These are phyloP conservation scores for Bimuria novae-zelandiae DNA, from an alignment of 2,329 filamentous ascomycete genomes.

Conservation along the genomic window DNA sequence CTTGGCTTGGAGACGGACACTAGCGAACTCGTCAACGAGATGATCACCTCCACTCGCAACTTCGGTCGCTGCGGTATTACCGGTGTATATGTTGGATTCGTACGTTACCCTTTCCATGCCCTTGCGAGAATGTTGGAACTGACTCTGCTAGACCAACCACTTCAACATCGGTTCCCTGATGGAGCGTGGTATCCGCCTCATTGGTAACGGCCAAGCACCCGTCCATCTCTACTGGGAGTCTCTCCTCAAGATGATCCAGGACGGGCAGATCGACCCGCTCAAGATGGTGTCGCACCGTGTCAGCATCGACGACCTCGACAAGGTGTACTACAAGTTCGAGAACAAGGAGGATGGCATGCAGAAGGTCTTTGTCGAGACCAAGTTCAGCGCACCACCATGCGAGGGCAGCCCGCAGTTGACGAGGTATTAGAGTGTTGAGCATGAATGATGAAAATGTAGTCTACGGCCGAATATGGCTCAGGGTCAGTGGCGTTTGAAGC, in stretches of 20 bases:
- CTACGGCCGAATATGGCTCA: background rate
- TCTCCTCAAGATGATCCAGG: slow-evolving; percentile 70
- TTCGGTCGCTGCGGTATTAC: slow-evolving; percentile 78
- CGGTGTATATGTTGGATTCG: slow-evolving; percentile 67
- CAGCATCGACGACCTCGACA: slow-evolving; percentile 53
- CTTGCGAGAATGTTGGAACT: no score
- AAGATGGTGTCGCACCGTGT: slow-evolving; percentile 84
- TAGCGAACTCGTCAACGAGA: slow-evolving; percentile 78
- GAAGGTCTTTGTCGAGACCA: slow-evolving; percentile 74
- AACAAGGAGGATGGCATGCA: slow-evolving; percentile 76
- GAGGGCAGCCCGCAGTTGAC: slow-evolving; percentile 58
- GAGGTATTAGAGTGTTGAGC: slow-evolving; percentile 38
- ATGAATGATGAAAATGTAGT: background rate
- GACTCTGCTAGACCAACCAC: slow-evolving; percentile 66
- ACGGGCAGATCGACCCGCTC: slow-evolving; percentile 71
- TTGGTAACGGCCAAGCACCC: slow-evolving; percentile 70
- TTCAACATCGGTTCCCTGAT: slow-evolving; percentile 84
- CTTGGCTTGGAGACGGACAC: slow-evolving; percentile 82
- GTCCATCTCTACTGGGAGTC: slow-evolving; percentile 85
- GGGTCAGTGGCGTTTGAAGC: background rate
- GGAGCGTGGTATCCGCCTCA: slow-evolving; percentile 83
- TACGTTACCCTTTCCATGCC: slow-evolving; percentile 40
- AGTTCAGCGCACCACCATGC: slow-evolving; percentile 58
- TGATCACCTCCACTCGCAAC: slow-evolving; percentile 73
- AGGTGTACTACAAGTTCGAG: slow-evolving; percentile 66